Percentiles rank a stretch among this genome's conserved stretches.
Conservation (phyloP, 2,329 filamentous ascomycete species). For the Hymenotorrendiella dingleyae region DNA sequence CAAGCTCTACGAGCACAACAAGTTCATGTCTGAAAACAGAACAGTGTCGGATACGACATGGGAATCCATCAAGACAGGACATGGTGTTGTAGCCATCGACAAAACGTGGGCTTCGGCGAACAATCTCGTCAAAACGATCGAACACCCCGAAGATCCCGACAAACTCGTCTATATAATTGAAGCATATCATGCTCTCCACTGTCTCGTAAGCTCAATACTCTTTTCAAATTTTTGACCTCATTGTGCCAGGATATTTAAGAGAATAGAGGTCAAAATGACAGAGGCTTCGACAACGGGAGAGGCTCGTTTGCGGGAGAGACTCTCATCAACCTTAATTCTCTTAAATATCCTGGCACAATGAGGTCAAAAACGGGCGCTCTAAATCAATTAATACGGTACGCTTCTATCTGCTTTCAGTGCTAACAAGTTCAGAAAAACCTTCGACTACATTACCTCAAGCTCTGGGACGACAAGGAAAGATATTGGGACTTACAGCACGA, state of each 20-base stretch:
- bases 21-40: not conserved
- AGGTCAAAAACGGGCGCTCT: too few species aligned
- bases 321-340: too few species aligned
- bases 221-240: too few species aligned
- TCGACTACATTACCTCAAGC: not conserved
- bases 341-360: too few species aligned
- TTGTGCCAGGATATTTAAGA: too few species aligned
- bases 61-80: not conserved
- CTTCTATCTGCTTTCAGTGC: too few species aligned
- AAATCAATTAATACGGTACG: too few species aligned
- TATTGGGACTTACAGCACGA: not conserved
- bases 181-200: slow-evolving; percentile 2
- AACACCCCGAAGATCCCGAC: not conserved
- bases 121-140: not conserved
- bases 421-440: not conserved
- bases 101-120: not conserved
- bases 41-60: not conserved
- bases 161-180: slow-evolving; percentile 2
- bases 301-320: too few species aligned
- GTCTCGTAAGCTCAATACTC: not conserved
- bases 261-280: too few species aligned
- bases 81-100: slow-evolving; percentile 1
- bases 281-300: too few species aligned
- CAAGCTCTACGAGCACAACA: not conserved
- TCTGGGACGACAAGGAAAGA: not conserved